Evolutionary conservation across 1,139 yeast genomes (phyloP), one percentile per base, ranked within the genome.

Genomic region (Petasospora fabianii): DNA sequence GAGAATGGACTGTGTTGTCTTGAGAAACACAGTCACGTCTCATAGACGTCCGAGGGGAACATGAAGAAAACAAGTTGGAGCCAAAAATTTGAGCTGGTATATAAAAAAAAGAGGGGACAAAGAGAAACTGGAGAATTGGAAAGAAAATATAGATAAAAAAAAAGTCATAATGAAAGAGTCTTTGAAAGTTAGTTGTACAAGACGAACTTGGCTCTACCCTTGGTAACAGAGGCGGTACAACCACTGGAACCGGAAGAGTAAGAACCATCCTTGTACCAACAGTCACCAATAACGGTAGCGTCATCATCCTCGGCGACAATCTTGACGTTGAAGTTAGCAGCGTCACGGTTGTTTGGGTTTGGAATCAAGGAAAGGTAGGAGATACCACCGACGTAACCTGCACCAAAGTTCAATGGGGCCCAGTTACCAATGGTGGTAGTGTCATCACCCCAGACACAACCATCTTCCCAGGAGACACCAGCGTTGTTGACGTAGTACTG

Each of bases 401-500:
- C 85, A 65, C 92, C 92, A 53, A 82, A 70, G 57, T 76, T 80
- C 54, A 83, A 73, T 57, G 90, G 90, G 42, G 90, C 87, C 88
- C 90, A 83, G 76, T 83, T 83, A 69, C 92, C 92, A 48, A 79
- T 67, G 42, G 83, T 81, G 5, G 65, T 51, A 27, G 24, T 30
- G 13, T 30, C 27, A 46, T 70, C 61, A 63, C 90, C 86, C 92
- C 92, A 83, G 53, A 78, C 60, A 71, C 92, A 83, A 47, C 90
- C 92, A 48, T 81, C 80, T 59, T 76, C 75, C 59, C 72, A 71
- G 31, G 80, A 71, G 47, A 81, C 81, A 71, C 92, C 92, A 43
- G 90, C 90, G 57, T 83, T 73, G 73, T 83, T 83, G 41, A 83
- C 90, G 63, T 83, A 83, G 69, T 77, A 83, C 68, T 83, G 92